phyloP scores from a whole-genome alignment of 208 protist species.

The Leptomonas seymouri region DNA sequence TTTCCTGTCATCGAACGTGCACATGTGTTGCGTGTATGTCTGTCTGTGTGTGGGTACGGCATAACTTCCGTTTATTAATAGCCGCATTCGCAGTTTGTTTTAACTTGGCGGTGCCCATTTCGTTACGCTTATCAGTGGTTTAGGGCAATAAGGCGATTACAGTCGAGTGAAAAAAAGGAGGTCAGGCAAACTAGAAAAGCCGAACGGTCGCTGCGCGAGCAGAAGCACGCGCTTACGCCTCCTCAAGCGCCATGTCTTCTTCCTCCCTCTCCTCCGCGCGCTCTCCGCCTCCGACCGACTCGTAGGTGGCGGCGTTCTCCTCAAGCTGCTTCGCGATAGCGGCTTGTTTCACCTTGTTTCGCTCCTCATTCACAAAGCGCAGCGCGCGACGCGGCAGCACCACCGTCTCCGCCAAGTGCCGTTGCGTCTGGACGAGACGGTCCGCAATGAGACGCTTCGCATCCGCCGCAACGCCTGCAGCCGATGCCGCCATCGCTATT shows the following conservation, averaged over 20 bases:
- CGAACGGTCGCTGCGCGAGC: no score
- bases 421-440: slow-evolving; percentile 65
- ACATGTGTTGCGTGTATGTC: no score
- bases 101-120: no score
- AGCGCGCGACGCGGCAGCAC: slow-evolving; percentile 74
- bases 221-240: background rate
- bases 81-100: no score
- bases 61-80: no score
- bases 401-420: slow-evolving; percentile 22
- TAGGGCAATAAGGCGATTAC: no score
- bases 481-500: slow-evolving; percentile 56
- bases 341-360: slow-evolving; percentile 58
- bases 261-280: background rate
- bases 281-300: background rate
- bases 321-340: slow-evolving; percentile 43
- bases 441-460: slow-evolving; percentile 44
- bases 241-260: slow-evolving; percentile 7
- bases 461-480: slow-evolving; percentile 36
- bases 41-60: no score
- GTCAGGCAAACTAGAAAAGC: background rate
- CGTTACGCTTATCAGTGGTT: no score
- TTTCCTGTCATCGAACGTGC: no score
- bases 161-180: background rate
- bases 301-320: slow-evolving; percentile 19
- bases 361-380: slow-evolving; percentile 69